Conservation (phyloP, 2,329 filamentous ascomycete genomes). For the Alternaria alternata region DNA sequence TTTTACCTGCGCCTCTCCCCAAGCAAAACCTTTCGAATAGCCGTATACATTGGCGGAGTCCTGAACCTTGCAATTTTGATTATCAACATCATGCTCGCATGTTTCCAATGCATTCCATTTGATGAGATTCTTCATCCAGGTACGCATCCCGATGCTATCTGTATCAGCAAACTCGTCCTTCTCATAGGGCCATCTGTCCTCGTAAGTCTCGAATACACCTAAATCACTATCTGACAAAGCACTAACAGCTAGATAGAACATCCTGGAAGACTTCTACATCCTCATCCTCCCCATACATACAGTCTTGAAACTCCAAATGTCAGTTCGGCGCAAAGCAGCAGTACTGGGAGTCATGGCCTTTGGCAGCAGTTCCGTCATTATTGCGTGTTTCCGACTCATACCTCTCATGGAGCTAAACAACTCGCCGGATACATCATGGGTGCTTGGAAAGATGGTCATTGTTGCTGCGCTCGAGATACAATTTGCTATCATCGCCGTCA, state of each 20-base stretch:
- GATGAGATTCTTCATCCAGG: conserved; percentile 41
- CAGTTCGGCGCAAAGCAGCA: conserved; percentile 26
- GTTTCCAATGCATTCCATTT: conserved; percentile 43
- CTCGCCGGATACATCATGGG: conserved; percentile 36
- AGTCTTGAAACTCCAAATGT: conserved; percentile 29
- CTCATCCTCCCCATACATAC: conserved; percentile 32
- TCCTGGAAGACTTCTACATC: conserved; percentile 31
- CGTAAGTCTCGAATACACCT: conserved; percentile 12
- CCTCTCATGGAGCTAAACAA: conserved; percentile 33
- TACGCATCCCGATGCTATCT: conserved; percentile 33
- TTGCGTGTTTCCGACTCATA: conserved; percentile 30
- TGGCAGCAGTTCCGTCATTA: conserved; percentile 37
- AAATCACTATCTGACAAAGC: not conserved
- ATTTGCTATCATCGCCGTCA: conserved; percentile 44
- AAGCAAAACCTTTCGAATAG: conserved; percentile 27
- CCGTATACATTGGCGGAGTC: conserved; percentile 35
- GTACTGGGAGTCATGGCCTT: conserved; percentile 37
- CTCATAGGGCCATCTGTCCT: conserved; percentile 37
- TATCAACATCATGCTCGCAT: conserved; percentile 36
- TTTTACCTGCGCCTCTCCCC: conserved; percentile 47
- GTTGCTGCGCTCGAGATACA: conserved; percentile 45
- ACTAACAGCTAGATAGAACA: conserved; percentile 21
- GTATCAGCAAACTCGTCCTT: conserved; percentile 36
- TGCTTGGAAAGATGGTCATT: conserved; percentile 45
- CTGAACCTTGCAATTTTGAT: conserved; percentile 37